These are phyloP conservation scores for Megacollybia marginata DNA, from an alignment of 768 basidiomycete genomes.

Conservation along the genomic window DNA sequence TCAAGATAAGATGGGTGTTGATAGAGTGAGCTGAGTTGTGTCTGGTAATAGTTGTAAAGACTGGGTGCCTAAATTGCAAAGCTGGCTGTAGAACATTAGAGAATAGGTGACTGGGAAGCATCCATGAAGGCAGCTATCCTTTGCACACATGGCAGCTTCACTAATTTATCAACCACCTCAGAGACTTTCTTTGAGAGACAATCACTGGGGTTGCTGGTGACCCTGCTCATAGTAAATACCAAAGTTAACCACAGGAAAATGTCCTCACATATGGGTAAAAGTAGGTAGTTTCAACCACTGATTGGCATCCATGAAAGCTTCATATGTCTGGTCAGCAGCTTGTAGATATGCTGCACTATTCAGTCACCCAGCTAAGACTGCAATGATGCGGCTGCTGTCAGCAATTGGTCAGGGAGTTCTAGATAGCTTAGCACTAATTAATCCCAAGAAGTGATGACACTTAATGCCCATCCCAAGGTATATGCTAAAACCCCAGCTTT, in stretches of 20 bases:
- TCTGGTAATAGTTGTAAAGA: conserved; percentile 5
- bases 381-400: background rate
- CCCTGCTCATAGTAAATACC: conserved; percentile 15
- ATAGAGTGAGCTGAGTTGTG: background rate
- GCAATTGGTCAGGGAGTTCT: background rate
- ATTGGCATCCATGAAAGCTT: background rate
- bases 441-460: background rate
- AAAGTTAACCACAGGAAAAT: conserved; percentile 7
- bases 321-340: background rate
- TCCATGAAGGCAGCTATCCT: conserved; percentile 9
- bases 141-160: background rate
- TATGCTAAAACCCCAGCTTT: background rate
- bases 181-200: background rate
- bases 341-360: background rate
- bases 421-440: background rate
- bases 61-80: conserved; percentile 10
- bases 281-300: background rate
- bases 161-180: background rate
- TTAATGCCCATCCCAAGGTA: background rate
- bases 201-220: conserved; percentile 2
- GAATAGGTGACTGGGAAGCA: background rate
- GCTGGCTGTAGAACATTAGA: background rate
- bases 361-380: conserved; percentile 8
- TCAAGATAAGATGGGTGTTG: no score
- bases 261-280: conserved; percentile 6